Evolutionary conservation across 345 rosid species (phyloP).

Genomic region (Syzygium oleosum): DNA sequence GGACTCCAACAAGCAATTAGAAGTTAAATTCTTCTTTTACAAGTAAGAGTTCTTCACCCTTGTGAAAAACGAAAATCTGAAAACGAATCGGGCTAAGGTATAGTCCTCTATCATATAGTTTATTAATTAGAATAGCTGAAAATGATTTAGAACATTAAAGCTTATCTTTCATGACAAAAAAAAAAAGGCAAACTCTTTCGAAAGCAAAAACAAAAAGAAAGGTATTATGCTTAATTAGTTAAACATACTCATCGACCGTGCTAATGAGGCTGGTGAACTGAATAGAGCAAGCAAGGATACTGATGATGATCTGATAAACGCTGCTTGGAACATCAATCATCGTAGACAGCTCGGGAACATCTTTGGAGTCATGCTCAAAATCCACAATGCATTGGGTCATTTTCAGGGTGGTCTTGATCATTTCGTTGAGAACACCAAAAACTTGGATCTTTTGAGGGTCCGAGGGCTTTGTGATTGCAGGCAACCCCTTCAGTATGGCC

Average conservation of each 20-base stretch:
- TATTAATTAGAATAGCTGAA: not conserved
- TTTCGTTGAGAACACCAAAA: not conserved
- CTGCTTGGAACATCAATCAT: not conserved
- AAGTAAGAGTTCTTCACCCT: not conserved
- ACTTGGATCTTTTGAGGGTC: not conserved
- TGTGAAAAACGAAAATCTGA: not conserved
- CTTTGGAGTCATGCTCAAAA: conserved; percentile 1
- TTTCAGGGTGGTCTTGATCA: conserved; percentile 4
- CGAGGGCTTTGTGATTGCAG: not conserved
- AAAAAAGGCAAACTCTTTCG: not conserved
- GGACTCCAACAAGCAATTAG: not conserved
- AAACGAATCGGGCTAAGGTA: not conserved
- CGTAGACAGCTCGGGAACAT: conserved; percentile 2
- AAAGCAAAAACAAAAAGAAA: not conserved
- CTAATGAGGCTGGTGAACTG: conserved; percentile 5
- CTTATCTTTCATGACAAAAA: not conserved
- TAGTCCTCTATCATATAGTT: not conserved
- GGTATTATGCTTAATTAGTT: not conserved
- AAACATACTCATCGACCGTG: conserved; percentile 1
- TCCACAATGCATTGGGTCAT: conserved; percentile 7
- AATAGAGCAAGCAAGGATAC: conserved; percentile 1
- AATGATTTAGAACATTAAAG: not conserved
- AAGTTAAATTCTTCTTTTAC: not conserved
- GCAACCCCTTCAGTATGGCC: conserved; percentile 6
- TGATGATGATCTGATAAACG: conserved; percentile 3